Conservation (phyloP, 768 basidiomycete species). For the Kondoa subrosea region DNA sequence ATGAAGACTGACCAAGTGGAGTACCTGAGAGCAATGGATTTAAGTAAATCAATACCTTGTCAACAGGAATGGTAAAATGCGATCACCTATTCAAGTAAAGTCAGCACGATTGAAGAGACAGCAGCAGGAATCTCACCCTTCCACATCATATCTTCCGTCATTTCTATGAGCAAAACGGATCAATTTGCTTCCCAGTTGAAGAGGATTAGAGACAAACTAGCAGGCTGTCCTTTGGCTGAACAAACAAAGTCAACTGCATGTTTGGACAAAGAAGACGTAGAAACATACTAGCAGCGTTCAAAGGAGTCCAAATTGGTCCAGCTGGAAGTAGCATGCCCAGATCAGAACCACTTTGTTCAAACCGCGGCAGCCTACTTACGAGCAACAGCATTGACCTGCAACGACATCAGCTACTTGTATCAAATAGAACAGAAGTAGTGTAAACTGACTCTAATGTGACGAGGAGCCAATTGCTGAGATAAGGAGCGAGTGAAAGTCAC, state of each 20-base stretch:
- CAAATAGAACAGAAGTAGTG: slow-evolving; percentile 31
- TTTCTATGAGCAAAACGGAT: too few relatives aligned
- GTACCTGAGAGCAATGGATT: slow-evolving; percentile 37
- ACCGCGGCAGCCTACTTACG: neutral
- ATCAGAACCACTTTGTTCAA: neutral
- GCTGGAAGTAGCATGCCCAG: slow-evolving; percentile 31
- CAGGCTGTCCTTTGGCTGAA: too few relatives aligned
- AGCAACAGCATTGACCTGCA: neutral
- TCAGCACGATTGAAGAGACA: too few relatives aligned
- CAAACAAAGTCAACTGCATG: too few relatives aligned
- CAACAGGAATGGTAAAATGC: slow-evolving; percentile 39
- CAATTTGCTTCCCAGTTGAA: too few relatives aligned
- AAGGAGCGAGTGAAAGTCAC: slow-evolving; percentile 34
- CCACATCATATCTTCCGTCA: too few relatives aligned
- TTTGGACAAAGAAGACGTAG: too few relatives aligned
- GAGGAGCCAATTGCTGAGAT: slow-evolving; percentile 41
- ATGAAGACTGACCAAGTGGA: slow-evolving; percentile 40
- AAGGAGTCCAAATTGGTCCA: slow-evolving; percentile 45
- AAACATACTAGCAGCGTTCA: slow-evolving; percentile 46
- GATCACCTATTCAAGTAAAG: too few relatives aligned
- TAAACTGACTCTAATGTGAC: slow-evolving; percentile 43
- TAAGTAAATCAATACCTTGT: slow-evolving; percentile 41
- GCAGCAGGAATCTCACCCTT: too few relatives aligned
- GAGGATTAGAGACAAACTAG: too few relatives aligned
- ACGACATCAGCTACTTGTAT: neutral